Conservation (phyloP, 1,284 basidiomycete species). For the Afroboletus lepidellus region DNA sequence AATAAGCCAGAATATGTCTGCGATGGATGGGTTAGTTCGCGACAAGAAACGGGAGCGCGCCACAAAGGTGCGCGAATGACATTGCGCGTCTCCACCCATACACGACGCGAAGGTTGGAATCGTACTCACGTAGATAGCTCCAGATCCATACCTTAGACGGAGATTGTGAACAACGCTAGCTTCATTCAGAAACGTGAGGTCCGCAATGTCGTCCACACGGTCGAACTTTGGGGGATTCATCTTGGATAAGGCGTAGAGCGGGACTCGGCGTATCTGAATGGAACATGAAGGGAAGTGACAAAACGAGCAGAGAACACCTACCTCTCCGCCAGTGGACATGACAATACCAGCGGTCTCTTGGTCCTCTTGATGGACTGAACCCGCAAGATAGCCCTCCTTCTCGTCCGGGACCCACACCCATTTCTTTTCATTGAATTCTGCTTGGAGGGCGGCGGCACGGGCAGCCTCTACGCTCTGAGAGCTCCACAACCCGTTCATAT, state of each 20-base stretch:
- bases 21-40: constrained; percentile 15
- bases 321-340: constrained; percentile 78
- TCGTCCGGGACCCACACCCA: constrained; percentile 96
- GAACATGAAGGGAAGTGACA: constrained; percentile 14
- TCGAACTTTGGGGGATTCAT: constrained; percentile 99
- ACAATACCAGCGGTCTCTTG: constrained; percentile 78
- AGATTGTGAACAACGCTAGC: constrained; percentile 98
- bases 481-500: constrained; percentile 52
- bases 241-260: constrained; percentile 80
- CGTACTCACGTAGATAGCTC: constrained; percentile 88
- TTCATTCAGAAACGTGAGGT: constrained; percentile 97
- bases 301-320: constrained; percentile 32
- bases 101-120: neutral
- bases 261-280: constrained; percentile 69
- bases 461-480: constrained; percentile 72
- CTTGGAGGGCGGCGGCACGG: constrained; percentile 81
- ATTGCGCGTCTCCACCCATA: neutral
- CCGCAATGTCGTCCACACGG: constrained; percentile 96
- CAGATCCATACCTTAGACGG: constrained; percentile 86
- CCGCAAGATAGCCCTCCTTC: constrained; percentile 85
- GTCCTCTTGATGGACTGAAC: constrained; percentile 86
- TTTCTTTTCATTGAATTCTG: constrained; percentile 96
- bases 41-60: neutral
- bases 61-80: neutral
- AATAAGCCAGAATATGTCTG: constrained; percentile 96